Base-by-base conservation (phyloP, 2,329 filamentous ascomycete genomes). In the Aureobasidium namibiae region DNA sequence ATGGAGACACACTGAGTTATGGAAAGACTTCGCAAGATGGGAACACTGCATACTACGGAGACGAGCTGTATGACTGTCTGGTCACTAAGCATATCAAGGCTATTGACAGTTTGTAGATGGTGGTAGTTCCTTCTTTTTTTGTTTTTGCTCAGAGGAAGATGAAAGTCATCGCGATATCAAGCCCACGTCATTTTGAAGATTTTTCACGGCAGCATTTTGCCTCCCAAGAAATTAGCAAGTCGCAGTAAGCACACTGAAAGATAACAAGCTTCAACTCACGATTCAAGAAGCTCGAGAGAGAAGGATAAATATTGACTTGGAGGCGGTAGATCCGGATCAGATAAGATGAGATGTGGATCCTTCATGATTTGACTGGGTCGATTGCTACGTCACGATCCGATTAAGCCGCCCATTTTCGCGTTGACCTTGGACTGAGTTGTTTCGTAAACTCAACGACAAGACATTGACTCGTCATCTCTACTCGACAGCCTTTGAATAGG, bases 1-100 rank as follows among this genome's bases (percentile, higher is more conserved):
- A 64, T 45, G 65, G 65, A 7, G 64, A 67, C n/a, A 64, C 62
- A 8, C 54, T 65, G n/a, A 62, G 62, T 21, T 45, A 33, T 14
- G 64, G 65, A 1, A 53, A 63, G 54, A 61, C 64, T 9, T 23
- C 24, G 16, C 56, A 65, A 41, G 64, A 67, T 60, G 62, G 64
- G 8, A 62, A 63, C 26, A 65, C 63, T 1, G 62, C 63, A 13
- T 67, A 63, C 58, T 64, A 64, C 34, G 48, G 48, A 5, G 57
- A 60, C 33, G 29, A 21, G 9, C n/a, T 52, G 21, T 60, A 60
- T n/a, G 21, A 24, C 9, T 52, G 45, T 31, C 34, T 60, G 45
- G 57, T 50, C n/a, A 38, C 16, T 9, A 42, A 60, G 9, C 57
- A 60, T 34, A 49, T 50, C 39, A 42, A 49, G 36, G 48, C 57